Conservation (phyloP, 1,284 basidiomycete species). For the Apiotrichum gracile region DNA sequence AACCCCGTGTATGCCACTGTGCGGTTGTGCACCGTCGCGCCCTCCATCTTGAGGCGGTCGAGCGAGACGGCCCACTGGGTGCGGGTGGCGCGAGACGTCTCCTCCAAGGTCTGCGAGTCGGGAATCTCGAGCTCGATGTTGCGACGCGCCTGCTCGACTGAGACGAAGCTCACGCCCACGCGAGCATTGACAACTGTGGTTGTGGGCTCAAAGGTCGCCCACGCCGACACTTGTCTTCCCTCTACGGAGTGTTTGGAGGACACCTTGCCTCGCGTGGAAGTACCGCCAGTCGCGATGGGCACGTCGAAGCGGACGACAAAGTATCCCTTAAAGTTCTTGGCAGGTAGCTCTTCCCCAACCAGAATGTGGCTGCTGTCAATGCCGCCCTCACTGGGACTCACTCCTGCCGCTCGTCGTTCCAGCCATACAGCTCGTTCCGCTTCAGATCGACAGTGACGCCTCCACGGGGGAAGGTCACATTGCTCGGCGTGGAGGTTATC, state of each 20-base stretch:
- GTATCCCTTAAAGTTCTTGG: slow-evolving; percentile 58
- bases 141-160: slow-evolving; percentile 63
- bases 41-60: slow-evolving; percentile 57
- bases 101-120: slow-evolving; percentile 54
- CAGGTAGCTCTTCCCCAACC: slow-evolving; percentile 47
- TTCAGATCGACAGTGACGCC: slow-evolving; percentile 52
- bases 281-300: slow-evolving; percentile 52
- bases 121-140: slow-evolving; percentile 54
- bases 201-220: slow-evolving; percentile 52
- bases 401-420: slow-evolving; percentile 69
- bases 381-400: slow-evolving; percentile 51
- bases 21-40: slow-evolving; percentile 42
- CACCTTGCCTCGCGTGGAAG: slow-evolving; percentile 52
- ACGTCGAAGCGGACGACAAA: slow-evolving; percentile 67
- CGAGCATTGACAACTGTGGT: slow-evolving; percentile 55
- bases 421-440: slow-evolving; percentile 59
- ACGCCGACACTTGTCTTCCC: slow-evolving; percentile 54
- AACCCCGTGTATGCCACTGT: slow-evolving; percentile 33
- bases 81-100: slow-evolving; percentile 58
- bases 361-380: slow-evolving; percentile 33
- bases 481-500: slow-evolving; percentile 52
- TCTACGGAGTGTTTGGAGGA: slow-evolving; percentile 18
- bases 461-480: slow-evolving; percentile 60
- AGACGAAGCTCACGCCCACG: slow-evolving; percentile 72
- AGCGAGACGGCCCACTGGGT: slow-evolving; percentile 66